Evolutionary conservation across 768 basidiomycete species (phyloP), one percentile per base, ranked within the genome.

Genomic region (Tylopilus cervinicoccineus): DNA sequence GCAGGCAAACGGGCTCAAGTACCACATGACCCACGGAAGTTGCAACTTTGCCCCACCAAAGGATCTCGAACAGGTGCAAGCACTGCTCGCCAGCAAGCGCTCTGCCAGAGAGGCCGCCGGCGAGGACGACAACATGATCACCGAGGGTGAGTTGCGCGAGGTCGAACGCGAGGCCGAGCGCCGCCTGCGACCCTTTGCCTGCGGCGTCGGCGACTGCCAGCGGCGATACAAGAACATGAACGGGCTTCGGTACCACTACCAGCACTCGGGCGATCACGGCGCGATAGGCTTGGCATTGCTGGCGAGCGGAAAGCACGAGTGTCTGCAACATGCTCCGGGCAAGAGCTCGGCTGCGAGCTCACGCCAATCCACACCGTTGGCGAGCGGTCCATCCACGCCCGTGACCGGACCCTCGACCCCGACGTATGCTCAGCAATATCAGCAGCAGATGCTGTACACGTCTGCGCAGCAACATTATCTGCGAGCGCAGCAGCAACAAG

Each of bases 221-320:
- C 79, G 94, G 62, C 69, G 94, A 62, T 98, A 97, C 73, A 93
- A 97, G 79, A 97, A 99, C 64, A 95, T 97, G 93, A 97, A 97
- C 67, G 95, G 95, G 0, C 72, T 97, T 53, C 71, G 89, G 60
- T 98, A 98, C 54, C 95, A 98, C 69, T 98, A 97, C 64, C 88
- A 93, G 67, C 95, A 98, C 69, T 88, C 88, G 19, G 95, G 94
- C 11, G 92, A 93, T 36, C 96, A 98, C 67, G 95, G 95, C 4
- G 86, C 88, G 6, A 76, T 91, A 34, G 96, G 96, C 6, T 74
- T 97, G 0, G 81, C 84, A 37, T 71, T 96, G 58, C 77, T 97
- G 37, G 89, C 90, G 4, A 80, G 79, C 44, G 88, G 88, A 4
- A 73, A 82, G 55, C 87, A 82, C 59, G 77, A 78, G 48, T 80